Base-by-base conservation (phyloP, 805 yeast species). In the Saturnispora sekii region DNA sequence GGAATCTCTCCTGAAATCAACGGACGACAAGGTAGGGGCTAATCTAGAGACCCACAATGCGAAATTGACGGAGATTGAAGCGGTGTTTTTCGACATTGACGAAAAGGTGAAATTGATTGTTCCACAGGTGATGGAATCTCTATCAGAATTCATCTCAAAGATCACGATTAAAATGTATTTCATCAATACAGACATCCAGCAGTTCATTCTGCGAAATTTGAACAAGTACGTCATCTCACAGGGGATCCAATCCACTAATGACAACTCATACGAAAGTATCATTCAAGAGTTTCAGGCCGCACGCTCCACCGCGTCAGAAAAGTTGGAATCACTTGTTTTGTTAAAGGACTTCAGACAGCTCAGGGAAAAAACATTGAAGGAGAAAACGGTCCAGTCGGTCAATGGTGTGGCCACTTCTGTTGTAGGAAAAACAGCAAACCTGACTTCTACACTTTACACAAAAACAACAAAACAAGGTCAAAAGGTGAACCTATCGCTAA, bases 61-160 rank as follows among this genome's bases (percentile, higher is more conserved):
- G 1, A 55, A 64, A 18, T 38, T 67, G 30, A 58, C 59, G n/a
- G 63, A 60, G 16, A 55, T 61, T 10, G 59, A 59, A 18, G 48
- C 50, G 5, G 53, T 61, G 5, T 73, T 59, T 48, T 51, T 54
- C 12, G 65, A 65, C 16, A 50, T 70, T 15, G 69, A 72, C 50
- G 62, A 60, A 16, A 71, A 69, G 44, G 55, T 67, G n/a, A 64
- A 63, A 40, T 38, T 66, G 4, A 52, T 70, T 3, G 56, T 74
- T 6, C 81, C 81, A 1, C 75, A 73, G 50, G 64, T 67, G 3
- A 54, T 72, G 39, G 58, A 63, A 3, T 63, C 68, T 14, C 51
- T 74, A 38, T 74, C 75, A 32, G 81, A 76, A 51, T 74, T 74
- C 47, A 56, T 74, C 10, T 72, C 66, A 38, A 61, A 63, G 42